phyloP scores from a whole-genome alignment of 139 green algal species.

The Chlamydomonas schloesseri region DNA sequence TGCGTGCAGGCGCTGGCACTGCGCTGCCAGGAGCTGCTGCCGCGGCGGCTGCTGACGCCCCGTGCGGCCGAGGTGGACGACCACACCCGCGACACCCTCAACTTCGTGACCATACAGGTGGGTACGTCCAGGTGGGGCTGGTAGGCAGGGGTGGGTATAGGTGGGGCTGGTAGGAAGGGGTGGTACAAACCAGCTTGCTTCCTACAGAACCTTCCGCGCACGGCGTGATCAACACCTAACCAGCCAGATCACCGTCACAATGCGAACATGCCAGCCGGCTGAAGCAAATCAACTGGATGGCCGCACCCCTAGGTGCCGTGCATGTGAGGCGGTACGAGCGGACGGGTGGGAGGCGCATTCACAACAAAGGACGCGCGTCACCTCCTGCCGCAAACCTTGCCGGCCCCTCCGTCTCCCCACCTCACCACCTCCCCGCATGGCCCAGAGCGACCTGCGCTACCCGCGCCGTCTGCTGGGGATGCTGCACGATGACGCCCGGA shows the following conservation, averaged over 20 bases:
- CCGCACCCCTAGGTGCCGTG: too few relatives aligned
- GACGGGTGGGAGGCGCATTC: too few relatives aligned
- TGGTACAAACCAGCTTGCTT: too few relatives aligned
- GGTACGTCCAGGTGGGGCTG: background rate
- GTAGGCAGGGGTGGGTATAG: background rate
- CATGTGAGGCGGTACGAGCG: too few relatives aligned
- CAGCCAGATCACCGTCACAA: too few relatives aligned
- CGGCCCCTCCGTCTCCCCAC: background rate
- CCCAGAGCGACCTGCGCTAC: constrained; percentile 56
- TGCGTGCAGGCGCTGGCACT: background rate
- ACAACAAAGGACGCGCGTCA: too few relatives aligned
- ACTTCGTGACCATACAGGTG: constrained; percentile 86
- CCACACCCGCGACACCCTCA: constrained; percentile 88
- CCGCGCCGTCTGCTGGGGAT: constrained; percentile 39
- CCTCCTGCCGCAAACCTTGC: too few relatives aligned
- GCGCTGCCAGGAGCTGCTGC: constrained; percentile 65
- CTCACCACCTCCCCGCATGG: background rate
- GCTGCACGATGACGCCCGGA: constrained; percentile 45
- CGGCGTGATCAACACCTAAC: too few relatives aligned
- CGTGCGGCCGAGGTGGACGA: constrained; percentile 84
- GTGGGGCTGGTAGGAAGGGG: too few relatives aligned
- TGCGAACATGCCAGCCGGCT: too few relatives aligned
- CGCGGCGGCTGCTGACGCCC: constrained; percentile 45
- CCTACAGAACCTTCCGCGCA: too few relatives aligned
- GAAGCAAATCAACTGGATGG: too few relatives aligned